Evolutionary conservation across 371 early-diverging fungal genomes (phyloP).

Genomic region (Smittium culicis): DNA sequence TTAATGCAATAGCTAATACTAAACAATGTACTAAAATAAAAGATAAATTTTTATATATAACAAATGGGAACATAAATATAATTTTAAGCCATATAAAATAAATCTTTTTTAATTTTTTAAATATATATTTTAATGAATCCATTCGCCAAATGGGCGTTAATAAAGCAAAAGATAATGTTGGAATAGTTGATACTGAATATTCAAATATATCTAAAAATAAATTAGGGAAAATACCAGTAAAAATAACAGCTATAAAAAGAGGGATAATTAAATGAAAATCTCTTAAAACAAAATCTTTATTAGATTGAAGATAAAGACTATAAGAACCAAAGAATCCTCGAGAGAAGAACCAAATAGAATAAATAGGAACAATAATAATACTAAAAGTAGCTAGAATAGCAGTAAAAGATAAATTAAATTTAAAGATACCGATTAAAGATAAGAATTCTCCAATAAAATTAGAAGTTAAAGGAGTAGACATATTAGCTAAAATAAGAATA

Average conservation of each 20-base stretch:
- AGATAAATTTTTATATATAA: no score
- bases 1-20: no score
- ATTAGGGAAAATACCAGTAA: constrained; percentile 31
- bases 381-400: constrained; percentile 34
- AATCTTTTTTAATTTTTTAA: no score
- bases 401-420: constrained; percentile 27
- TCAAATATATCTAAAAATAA: constrained; percentile 31
- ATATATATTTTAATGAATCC: no score
- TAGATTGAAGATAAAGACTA: constrained; percentile 32
- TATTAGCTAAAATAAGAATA: constrained; percentile 46
- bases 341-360: constrained; percentile 37
- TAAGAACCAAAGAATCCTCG: constrained; percentile 28
- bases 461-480: constrained; percentile 42
- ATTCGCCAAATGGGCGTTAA: no score
- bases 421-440: constrained; percentile 36
- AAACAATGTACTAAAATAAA: no score
- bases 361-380: constrained; percentile 36
- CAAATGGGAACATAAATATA: no score
- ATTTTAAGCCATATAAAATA: no score
- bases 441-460: constrained; percentile 40
- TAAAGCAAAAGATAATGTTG: constrained; percentile 9
- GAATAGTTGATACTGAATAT: constrained; percentile 26
- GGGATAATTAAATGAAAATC: constrained; percentile 33
- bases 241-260: constrained; percentile 26
- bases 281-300: constrained; percentile 25